Evolutionary conservation across 176 grass and related monocot genomes (phyloP).

Genomic region (Carex pumila): DNA sequence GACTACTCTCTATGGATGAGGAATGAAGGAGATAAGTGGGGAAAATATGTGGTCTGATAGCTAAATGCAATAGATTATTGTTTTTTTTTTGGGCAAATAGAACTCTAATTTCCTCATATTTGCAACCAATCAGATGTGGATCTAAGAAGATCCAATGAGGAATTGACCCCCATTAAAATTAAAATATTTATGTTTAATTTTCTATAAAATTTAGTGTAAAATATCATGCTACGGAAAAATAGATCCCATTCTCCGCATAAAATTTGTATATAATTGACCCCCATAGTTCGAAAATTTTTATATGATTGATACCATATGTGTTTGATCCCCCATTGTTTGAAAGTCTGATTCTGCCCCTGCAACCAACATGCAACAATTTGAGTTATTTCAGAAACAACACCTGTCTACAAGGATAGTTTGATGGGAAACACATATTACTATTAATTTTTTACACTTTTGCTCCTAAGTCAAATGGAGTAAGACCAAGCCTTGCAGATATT

Average conservation of each 20-base stretch:
- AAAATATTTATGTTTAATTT: no score
- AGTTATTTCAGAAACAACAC: neutral
- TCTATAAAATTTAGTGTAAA: no score
- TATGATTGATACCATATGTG: no score
- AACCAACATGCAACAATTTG: neutral
- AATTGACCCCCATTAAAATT: no score
- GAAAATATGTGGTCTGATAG: neutral
- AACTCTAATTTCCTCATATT: neutral
- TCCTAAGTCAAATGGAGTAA: neutral
- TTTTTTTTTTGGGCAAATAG: neutral
- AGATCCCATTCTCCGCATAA: no score
- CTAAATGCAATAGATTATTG: neutral
- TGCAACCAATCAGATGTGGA: neutral
- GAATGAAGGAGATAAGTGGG: neutral
- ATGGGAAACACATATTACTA: neutral
- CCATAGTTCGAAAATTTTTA: no score
- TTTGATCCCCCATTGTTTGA: no score
- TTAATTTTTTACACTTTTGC: neutral
- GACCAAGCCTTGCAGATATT: neutral
- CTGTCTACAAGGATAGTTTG: neutral
- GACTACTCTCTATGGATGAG: neutral
- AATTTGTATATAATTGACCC: no score
- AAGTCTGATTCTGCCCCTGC: no score
- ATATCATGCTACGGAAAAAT: no score
- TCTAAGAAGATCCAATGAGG: no score